These are phyloP conservation scores for Blastomyces percursus DNA, from an alignment of 2,329 filamentous ascomycete genomes.

Conservation along the genomic window DNA sequence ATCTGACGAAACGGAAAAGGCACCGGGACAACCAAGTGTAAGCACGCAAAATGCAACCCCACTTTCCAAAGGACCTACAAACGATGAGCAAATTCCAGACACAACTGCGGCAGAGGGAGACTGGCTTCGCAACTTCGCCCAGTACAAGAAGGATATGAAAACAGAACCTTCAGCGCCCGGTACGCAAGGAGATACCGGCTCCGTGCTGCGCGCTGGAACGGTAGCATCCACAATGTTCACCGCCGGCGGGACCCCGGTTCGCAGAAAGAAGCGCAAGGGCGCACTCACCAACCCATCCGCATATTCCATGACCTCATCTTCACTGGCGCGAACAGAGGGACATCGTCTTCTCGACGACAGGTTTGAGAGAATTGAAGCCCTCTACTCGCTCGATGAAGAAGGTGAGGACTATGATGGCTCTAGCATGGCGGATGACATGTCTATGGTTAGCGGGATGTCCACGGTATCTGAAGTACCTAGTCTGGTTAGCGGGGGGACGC, in stretches of 20 bases:
- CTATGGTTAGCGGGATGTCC: conserved; percentile 34
- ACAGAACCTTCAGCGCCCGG: conserved; percentile 28
- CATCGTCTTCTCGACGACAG: conserved; percentile 74
- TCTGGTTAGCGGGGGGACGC: conserved; percentile 36
- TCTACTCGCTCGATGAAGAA: conserved; percentile 56
- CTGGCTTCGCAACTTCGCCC: conserved; percentile 87
- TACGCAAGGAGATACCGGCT: conserved; percentile 30
- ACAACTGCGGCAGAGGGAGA: conserved; percentile 57
- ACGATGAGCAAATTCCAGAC: conserved; percentile 31
- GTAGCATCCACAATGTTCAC: conserved; percentile 37
- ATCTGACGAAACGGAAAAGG: conserved; percentile 81
- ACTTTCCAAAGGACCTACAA: conserved; percentile 18
- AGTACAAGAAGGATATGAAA: conserved; percentile 74
- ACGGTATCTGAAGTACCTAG: conserved; percentile 52
- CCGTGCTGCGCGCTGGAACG: conserved; percentile 26
- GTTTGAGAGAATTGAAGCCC: conserved; percentile 82
- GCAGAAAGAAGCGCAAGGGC: conserved; percentile 89
- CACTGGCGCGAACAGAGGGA: conserved; percentile 76
- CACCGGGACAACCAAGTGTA: conserved; percentile 37
- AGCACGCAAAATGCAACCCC: neutral
- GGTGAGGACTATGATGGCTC: conserved; percentile 39
- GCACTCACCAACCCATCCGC: conserved; percentile 76
- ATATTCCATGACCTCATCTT: conserved; percentile 87
- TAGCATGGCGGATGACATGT: conserved; percentile 28
- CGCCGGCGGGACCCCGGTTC: conserved; percentile 54